These are phyloP conservation scores for Coemansia sp. DNA, from an alignment of 192 early-diverging fungal genomes.

Conservation along the genomic window DNA sequence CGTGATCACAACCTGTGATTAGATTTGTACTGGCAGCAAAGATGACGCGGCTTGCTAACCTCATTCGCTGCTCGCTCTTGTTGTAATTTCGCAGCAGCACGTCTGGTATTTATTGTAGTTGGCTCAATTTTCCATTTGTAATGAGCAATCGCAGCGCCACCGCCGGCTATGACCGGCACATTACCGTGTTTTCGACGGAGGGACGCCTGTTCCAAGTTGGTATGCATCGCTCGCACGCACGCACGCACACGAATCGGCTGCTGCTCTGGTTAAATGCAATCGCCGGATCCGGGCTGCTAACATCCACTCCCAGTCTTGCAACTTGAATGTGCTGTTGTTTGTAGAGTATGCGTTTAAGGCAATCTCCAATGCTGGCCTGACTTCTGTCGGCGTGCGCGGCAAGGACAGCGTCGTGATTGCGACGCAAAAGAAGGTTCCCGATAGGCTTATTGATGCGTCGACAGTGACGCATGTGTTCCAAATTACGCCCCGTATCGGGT, in stretches of 20 bases:
- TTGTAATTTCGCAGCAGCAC: neutral
- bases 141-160: conserved; percentile 53
- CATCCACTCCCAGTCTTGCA: too few species aligned
- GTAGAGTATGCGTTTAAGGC: conserved; percentile 99
- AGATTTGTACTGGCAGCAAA: too few species aligned
- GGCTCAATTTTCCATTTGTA: too few species aligned
- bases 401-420: conserved; percentile 92
- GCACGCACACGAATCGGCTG: neutral
- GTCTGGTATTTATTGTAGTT: neutral
- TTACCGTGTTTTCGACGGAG: conserved; percentile 99
- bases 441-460: conserved; percentile 93
- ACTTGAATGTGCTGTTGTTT: neutral
- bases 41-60: too few species aligned
- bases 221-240: conserved; percentile 43
- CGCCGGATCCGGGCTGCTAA: too few species aligned
- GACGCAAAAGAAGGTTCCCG: conserved; percentile 95
- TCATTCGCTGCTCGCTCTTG: neutral
- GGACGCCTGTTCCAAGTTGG: conserved; percentile 99
- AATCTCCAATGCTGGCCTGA: conserved; percentile 95
- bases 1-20: too few species aligned
- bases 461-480: conserved; percentile 92
- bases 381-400: conserved; percentile 93
- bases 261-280: too few species aligned
- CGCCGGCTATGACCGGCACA: conserved; percentile 95
- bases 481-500: conserved; percentile 90